Evolutionary conservation across 2,329 filamentous ascomycete species (phyloP).

Genomic region (Aaosphaeria pasadenensis): DNA sequence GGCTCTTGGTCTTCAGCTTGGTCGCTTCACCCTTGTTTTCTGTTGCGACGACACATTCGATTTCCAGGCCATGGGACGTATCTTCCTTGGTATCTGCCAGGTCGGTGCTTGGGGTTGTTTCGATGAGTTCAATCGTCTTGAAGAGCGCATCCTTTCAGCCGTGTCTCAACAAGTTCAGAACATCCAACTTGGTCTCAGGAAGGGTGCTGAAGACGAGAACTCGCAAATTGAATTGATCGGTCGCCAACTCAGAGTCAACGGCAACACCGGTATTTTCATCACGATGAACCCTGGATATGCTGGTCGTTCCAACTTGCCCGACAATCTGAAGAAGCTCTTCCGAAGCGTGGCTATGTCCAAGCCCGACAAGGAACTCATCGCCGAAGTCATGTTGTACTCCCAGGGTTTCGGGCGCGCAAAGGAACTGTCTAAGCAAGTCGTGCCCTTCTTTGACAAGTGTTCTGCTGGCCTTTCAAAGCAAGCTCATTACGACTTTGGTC

Average conservation of each 20-base stretch:
- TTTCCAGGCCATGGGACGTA: slow-evolving; percentile 99
- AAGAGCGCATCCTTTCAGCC: slow-evolving; percentile 94
- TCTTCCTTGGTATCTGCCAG: slow-evolving; percentile 98
- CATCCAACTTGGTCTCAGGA: slow-evolving; percentile 92
- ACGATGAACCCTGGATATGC: slow-evolving; percentile 99
- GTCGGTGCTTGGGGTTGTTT: slow-evolving; percentile 99
- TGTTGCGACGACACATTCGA: slow-evolving; percentile 99
- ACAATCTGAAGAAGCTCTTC: slow-evolving; percentile 99
- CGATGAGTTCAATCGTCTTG: slow-evolving; percentile 98
- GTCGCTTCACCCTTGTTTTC: slow-evolving; percentile 96
- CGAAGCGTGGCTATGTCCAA: slow-evolving; percentile 99
- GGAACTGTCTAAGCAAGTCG: slow-evolving; percentile 86
- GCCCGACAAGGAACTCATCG: slow-evolving; percentile 98
- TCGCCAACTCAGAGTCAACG: slow-evolving; percentile 82
- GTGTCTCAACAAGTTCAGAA: slow-evolving; percentile 99
- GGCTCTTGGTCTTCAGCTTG: slow-evolving; percentile 91
- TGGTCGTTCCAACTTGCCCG: slow-evolving; percentile 93
- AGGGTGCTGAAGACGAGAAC: slow-evolving; percentile 75
- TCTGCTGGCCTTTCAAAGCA: slow-evolving; percentile 81
- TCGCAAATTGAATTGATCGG: slow-evolving; percentile 93
- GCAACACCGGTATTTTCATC: slow-evolving; percentile 97
- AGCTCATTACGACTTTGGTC: slow-evolving; percentile 97
- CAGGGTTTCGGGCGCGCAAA: slow-evolving; percentile 98
- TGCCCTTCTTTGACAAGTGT: slow-evolving; percentile 97
- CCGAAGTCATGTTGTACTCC: slow-evolving; percentile 99